These are phyloP conservation scores for Diaporthe sp. DNA, from an alignment of 2,329 filamentous ascomycete species.

Conservation along the genomic window DNA sequence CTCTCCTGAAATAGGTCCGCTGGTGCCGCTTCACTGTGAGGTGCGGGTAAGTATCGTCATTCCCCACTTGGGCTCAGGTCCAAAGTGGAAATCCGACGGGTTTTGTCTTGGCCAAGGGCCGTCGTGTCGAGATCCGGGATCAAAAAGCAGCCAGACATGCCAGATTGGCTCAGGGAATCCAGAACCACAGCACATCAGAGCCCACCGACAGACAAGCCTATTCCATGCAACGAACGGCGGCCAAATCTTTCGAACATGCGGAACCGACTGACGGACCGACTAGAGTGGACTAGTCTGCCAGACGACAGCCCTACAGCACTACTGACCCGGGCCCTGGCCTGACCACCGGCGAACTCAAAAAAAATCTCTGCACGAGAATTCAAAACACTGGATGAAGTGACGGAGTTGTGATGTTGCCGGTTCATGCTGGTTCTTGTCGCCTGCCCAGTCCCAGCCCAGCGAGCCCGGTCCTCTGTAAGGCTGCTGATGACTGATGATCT, in stretches of 20 bases:
- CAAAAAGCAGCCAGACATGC: conserved; percentile 1
- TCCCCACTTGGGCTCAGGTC: conserved; percentile 36
- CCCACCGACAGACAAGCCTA: conserved; percentile 7
- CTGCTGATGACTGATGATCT: conserved; percentile 31
- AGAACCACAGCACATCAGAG: conserved; percentile 6
- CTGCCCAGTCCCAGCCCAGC: background rate
- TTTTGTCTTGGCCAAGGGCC: conserved; percentile 25
- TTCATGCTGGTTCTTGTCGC: background rate
- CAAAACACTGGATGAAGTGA: conserved; percentile 19
- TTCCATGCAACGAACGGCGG: background rate
- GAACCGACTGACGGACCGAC: background rate
- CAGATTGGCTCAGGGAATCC: conserved; percentile 11
- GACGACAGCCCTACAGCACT: background rate
- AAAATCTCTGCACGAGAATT: background rate
- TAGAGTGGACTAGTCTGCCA: background rate
- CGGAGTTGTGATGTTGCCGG: conserved; percentile 17
- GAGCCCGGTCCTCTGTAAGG: conserved; percentile 1
- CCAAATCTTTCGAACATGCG: background rate
- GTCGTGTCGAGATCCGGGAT: conserved; percentile 22
- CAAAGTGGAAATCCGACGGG: conserved; percentile 34
- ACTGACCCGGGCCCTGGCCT: background rate
- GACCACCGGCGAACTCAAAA: conserved; percentile 8
- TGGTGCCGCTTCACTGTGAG: conserved; percentile 34
- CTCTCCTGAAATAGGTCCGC: conserved; percentile 34
- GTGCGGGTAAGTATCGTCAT: conserved; percentile 39